Base-by-base conservation (phyloP, 2,329 filamentous ascomycete genomes). In the Ophiocordyceps australis region DNA sequence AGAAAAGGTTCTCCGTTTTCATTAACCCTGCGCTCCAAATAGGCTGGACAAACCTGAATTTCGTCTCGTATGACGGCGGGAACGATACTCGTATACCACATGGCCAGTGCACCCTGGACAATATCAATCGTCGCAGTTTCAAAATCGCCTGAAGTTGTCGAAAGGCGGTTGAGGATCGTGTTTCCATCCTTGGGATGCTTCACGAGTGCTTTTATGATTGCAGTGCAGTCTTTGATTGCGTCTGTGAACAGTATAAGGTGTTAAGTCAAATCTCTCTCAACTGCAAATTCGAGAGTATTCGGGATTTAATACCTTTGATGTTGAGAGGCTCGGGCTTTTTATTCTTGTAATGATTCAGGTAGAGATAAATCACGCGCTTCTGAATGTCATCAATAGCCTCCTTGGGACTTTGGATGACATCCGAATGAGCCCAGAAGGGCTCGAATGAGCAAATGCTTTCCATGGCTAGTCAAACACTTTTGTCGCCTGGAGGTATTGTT, bases 391-490 rank as follows among this genome's bases (percentile, higher is more conserved):
- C 10, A 7, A 42, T 29, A 9, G 33, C 28, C 9, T 30, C 26
- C 12, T 28, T 22, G 5, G 29, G 32, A 5, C 19, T 27, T 9
- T 27, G 23, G 15, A 34, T 22, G n/a, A 32, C 28, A 17, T 38
- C 34, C 7, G 24, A 17, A n/a, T 27, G 25, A 7, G 28, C 28
- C 37, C 38, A 43, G 12, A 40, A 23, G 17, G 39, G 38, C 9
- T 26, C 27, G 28, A 43, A 37, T 16, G 30, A 37, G 28, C 33
- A 37, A 9, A 38, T 28, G 21, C 28, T 39, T 16, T 40, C 38
- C 39, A 42, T 41, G 3, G 6, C 16, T 21, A 19, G 8, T 17
- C 5, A 5, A 4, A 9, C 15, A 4, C 7, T 11, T 2, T 6
- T 2, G 11, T 17, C 4, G n/a, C n/a, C n/a, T 10, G 7, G 17